Evolutionary conservation across 345 rosid species (phyloP).

Genomic region (Dipteronia sinensis): DNA sequence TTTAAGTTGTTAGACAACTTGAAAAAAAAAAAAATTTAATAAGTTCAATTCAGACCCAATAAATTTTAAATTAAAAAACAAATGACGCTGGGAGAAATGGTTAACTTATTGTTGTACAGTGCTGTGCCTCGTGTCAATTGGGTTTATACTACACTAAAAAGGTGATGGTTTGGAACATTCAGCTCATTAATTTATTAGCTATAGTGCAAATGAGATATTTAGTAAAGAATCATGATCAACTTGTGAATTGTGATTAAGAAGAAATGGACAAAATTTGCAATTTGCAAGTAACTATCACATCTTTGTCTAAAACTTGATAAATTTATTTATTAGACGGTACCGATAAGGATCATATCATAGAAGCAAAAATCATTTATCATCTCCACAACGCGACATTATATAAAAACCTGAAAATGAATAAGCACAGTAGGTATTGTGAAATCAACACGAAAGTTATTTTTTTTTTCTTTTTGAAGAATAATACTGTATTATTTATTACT

Average conservation of each 20-base stretch:
- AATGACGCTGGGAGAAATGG: too few relatives aligned
- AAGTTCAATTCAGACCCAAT: too few relatives aligned
- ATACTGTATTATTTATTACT: too few relatives aligned
- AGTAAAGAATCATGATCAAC: neutral
- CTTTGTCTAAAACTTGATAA: neutral
- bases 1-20: too few relatives aligned
- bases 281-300: neutral
- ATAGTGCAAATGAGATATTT: neutral
- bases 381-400: neutral
- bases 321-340: too few relatives aligned
- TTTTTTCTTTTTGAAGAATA: too few relatives aligned
- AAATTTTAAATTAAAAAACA: too few relatives aligned
- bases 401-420: neutral
- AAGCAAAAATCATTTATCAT: neutral
- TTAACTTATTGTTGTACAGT: too few relatives aligned
- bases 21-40: too few relatives aligned
- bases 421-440: neutral
- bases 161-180: neutral
- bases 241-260: too few relatives aligned
- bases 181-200: neutral
- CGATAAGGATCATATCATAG: neutral
- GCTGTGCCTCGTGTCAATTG: too few relatives aligned
- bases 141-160: too few relatives aligned
- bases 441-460: neutral
- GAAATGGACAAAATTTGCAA: neutral